These are phyloP conservation scores for Ilyonectria mors-panacis DNA, from an alignment of 2,329 filamentous ascomycete species.

Conservation along the genomic window DNA sequence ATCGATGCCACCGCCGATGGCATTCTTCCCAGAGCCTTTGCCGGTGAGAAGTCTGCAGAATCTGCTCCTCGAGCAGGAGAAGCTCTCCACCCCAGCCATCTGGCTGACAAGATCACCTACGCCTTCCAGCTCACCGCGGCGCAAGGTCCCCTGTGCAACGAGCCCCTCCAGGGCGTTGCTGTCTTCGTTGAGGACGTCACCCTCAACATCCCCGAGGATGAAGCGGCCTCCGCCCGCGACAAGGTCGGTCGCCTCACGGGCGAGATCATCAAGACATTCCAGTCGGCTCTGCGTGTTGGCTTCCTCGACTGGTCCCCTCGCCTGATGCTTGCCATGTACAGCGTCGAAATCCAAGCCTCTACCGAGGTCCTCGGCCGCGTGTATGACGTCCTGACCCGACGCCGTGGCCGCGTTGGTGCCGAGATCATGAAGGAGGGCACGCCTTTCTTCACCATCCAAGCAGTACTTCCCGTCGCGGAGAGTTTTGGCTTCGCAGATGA, in stretches of 20 bases:
- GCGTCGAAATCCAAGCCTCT: constrained; percentile 95
- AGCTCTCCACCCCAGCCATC: constrained; percentile 73
- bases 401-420: constrained; percentile 88
- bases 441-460: constrained; percentile 94
- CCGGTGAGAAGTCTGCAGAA: constrained; percentile 52
- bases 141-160: constrained; percentile 91
- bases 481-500: constrained; percentile 97
- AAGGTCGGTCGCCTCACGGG: constrained; percentile 87
- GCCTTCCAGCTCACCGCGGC: constrained; percentile 93
- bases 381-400: constrained; percentile 97
- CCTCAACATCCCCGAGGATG: constrained; percentile 69
- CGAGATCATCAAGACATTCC: constrained; percentile 91
- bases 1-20: constrained; percentile 84
- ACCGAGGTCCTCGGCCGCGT: constrained; percentile 96
- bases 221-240: constrained; percentile 71
- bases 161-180: constrained; percentile 93
- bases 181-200: constrained; percentile 88
- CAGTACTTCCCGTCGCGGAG: constrained; percentile 90
- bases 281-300: constrained; percentile 84
- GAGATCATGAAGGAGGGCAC: constrained; percentile 96
- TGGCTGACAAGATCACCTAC: constrained; percentile 92
- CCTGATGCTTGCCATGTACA: constrained; percentile 98
- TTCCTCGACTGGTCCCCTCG: constrained; percentile 97
- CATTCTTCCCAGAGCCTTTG: constrained; percentile 80
- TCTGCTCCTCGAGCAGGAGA: constrained; percentile 61